A percentile compares a stretch with the other conserved stretches of the same genome.
Evolutionary conservation across 2,329 filamentous ascomycete genomes (phyloP).

Genomic region (Calonectria naviculata): DNA sequence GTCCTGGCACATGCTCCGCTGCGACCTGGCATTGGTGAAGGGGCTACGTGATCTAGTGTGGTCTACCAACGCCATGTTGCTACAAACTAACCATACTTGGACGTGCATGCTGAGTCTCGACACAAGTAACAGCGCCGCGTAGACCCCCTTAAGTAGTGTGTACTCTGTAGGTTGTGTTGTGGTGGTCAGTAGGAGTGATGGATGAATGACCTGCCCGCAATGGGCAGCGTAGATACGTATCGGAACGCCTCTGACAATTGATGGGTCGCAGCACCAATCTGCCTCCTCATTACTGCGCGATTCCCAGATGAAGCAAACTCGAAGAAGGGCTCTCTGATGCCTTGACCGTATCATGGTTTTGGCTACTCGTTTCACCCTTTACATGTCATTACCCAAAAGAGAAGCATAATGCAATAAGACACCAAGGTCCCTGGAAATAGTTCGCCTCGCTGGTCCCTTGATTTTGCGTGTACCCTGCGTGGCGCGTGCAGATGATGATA

Average conservation of each 20-base stretch:
- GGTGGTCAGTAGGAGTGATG: neutral
- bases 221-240: neutral
- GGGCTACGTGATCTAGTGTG: constrained; percentile 13
- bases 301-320: constrained; percentile 64
- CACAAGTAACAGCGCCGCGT: neutral
- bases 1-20: constrained; percentile 32
- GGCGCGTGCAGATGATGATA: neutral
- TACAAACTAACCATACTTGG: constrained; percentile 9
- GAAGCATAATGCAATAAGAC: neutral
- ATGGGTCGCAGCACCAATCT: constrained; percentile 66
- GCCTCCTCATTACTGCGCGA: constrained; percentile 62
- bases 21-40: constrained; percentile 33
- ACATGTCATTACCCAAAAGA: constrained; percentile 52
- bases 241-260: constrained; percentile 55
- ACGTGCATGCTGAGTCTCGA: neutral
- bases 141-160: neutral
- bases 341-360: constrained; percentile 56
- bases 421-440: no score
- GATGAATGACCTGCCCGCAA: neutral
- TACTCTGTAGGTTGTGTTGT: neutral
- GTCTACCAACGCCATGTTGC: neutral
- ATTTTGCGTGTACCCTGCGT: neutral
- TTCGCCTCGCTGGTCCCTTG: neutral
- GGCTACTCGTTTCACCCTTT: constrained; percentile 73
- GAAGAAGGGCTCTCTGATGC: constrained; percentile 71